A percentile compares a stretch with the other conserved stretches of the same genome.
phyloP scores from a whole-genome alignment of 1,139 yeast genomes.

The Suhomyces choctaworum region DNA sequence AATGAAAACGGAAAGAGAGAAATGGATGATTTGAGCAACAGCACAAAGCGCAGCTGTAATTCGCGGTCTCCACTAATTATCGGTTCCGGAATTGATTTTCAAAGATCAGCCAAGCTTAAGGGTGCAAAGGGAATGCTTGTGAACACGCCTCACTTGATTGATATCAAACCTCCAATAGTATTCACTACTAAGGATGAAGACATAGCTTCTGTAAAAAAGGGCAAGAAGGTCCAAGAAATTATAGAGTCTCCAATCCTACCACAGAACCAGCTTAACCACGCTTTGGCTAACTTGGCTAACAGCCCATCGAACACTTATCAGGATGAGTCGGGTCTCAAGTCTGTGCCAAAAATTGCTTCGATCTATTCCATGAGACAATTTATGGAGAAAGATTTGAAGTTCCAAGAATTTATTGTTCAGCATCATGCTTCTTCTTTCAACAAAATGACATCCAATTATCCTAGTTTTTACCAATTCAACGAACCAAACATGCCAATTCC shows the following conservation, averaged over 20 bases:
- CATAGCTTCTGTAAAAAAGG: slow-evolving; percentile 16
- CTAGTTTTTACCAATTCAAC: slow-evolving; percentile 13
- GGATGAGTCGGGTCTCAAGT: slow-evolving; percentile 29
- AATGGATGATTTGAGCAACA: not conserved
- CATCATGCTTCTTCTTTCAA: slow-evolving; percentile 21
- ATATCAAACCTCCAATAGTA: slow-evolving; percentile 32
- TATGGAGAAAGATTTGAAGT: slow-evolving; percentile 50
- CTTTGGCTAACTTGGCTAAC: slow-evolving; percentile 21
- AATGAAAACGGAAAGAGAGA: slow-evolving; percentile 15
- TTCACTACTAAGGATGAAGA: slow-evolving; percentile 15
- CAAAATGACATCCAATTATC: slow-evolving; percentile 12
- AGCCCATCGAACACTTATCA: slow-evolving; percentile 22
- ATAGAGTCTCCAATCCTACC: slow-evolving; percentile 27
- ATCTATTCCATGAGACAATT: slow-evolving; percentile 52
- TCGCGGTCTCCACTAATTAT: slow-evolving; percentile 31
- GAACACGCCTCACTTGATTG: slow-evolving; percentile 41
- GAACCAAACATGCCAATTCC: slow-evolving; percentile 18
- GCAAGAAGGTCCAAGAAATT: slow-evolving; percentile 20
- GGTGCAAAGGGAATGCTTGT: slow-evolving; percentile 51
- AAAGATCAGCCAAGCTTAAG: slow-evolving; percentile 46
- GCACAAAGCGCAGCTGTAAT: not conserved
- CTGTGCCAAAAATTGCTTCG: slow-evolving; percentile 39
- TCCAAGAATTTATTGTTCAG: slow-evolving; percentile 36
- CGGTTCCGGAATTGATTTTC: slow-evolving; percentile 49
- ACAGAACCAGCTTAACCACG: slow-evolving; percentile 29